phyloP scores from a whole-genome alignment of 805 yeast species.

The Candida ficus region DNA sequence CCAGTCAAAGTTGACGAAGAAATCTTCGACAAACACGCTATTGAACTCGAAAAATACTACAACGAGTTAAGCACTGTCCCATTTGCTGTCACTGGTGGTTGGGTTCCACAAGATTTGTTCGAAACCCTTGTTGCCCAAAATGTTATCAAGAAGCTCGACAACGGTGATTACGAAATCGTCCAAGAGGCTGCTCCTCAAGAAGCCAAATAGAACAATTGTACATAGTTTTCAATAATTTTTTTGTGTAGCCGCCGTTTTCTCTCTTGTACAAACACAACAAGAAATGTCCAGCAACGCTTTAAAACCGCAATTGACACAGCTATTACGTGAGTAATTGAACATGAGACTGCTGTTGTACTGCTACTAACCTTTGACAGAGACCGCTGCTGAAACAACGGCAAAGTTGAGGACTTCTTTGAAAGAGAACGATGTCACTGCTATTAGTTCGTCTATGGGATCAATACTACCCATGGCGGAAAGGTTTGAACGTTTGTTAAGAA shows the following conservation, averaged over 20 bases:
- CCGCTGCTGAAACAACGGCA: slow-evolving; percentile 12
- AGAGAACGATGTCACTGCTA: slow-evolving; percentile 15
- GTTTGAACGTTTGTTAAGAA: slow-evolving; percentile 25
- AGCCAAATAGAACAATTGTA: background rate
- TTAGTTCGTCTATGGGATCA: slow-evolving; percentile 17
- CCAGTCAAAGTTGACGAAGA: slow-evolving; percentile 60
- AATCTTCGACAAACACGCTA: slow-evolving; percentile 52
- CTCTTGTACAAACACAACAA: background rate
- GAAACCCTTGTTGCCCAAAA: slow-evolving; percentile 64
- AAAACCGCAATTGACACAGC: slow-evolving; percentile 15
- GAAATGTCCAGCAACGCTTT: slow-evolving; percentile 10
- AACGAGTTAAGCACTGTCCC: slow-evolving; percentile 64
- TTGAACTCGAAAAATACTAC: slow-evolving; percentile 62
- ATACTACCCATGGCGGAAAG: slow-evolving; percentile 30
- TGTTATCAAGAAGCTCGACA: slow-evolving; percentile 53
- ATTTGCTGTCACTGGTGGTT: slow-evolving; percentile 86
- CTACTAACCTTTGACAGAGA: slow-evolving; percentile 6
- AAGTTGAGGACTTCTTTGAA: slow-evolving; percentile 9
- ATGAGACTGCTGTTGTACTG: background rate
- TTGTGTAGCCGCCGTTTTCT: background rate
- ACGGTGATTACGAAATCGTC: slow-evolving; percentile 43
- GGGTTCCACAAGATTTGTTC: slow-evolving; percentile 95
- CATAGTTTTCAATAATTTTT: background rate
- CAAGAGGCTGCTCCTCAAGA: slow-evolving; percentile 12
- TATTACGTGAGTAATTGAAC: slow-evolving; percentile 13